These are phyloP conservation scores for Fusarium heterosporum DNA, from an alignment of 2,329 filamentous ascomycete genomes.

Conservation along the genomic window DNA sequence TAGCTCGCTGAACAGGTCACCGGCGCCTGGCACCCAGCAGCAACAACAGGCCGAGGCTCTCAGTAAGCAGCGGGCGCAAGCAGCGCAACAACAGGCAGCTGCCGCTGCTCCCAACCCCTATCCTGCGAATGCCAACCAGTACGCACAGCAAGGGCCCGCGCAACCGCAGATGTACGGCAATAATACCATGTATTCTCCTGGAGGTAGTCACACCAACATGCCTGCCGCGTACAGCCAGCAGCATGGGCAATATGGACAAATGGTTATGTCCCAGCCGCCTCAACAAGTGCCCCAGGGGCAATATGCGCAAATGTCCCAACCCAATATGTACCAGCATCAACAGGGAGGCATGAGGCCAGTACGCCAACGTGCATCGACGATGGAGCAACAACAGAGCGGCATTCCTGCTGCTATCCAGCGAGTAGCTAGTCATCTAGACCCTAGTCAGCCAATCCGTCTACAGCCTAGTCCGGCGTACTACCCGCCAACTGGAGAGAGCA, in stretches of 20 bases:
- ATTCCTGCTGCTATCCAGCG: constrained; percentile 93
- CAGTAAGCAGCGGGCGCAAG: constrained; percentile 88
- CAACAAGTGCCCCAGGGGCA: constrained; percentile 74
- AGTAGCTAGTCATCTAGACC: constrained; percentile 95
- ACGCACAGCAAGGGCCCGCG: constrained; percentile 59
- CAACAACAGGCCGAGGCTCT: constrained; percentile 95
- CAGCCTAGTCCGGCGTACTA: constrained; percentile 98
- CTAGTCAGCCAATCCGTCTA: constrained; percentile 90
- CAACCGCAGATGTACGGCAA: constrained; percentile 81
- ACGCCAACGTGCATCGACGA: constrained; percentile 91
- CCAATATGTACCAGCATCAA: constrained; percentile 70
- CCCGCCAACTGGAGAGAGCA: constrained; percentile 88
- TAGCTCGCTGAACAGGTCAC: constrained; percentile 84
- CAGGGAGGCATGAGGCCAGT: constrained; percentile 77
- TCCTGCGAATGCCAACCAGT: constrained; percentile 61
- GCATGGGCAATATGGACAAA: constrained; percentile 75
- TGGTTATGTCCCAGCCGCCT: constrained; percentile 76
- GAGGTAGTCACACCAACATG: constrained; percentile 57
- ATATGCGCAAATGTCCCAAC: constrained; percentile 67
- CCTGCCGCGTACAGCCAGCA: constrained; percentile 85
- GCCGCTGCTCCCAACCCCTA: constrained; percentile 77
- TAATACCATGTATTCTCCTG: constrained; percentile 82
- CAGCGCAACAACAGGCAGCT: constrained; percentile 76
- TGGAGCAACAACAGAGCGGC: constrained; percentile 93
- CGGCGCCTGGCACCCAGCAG: constrained; percentile 92